Conservation (phyloP, 2,329 filamentous ascomycete genomes). For the Penicillium sp. region DNA sequence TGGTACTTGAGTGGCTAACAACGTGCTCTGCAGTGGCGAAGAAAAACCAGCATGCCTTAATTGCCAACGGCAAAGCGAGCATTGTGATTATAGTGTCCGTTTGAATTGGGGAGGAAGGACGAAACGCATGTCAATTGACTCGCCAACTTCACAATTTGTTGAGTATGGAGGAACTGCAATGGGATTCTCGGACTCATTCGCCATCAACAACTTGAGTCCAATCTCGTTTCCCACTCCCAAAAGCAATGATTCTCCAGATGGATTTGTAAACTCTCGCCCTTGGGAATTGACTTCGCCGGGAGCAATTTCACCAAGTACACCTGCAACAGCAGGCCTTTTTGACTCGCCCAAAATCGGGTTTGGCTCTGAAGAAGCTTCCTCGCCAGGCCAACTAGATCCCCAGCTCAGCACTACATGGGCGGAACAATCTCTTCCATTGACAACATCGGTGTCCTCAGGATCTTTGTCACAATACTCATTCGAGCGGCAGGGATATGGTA, state of each 20-base stretch:
- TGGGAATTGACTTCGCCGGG: slow-evolving; percentile 15
- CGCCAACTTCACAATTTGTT: slow-evolving; percentile 31
- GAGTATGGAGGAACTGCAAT: slow-evolving; percentile 23
- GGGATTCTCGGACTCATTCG: slow-evolving; percentile 12
- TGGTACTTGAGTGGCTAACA: slow-evolving; percentile 13
- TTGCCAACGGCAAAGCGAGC: slow-evolving; percentile 68
- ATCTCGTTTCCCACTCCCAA: slow-evolving; percentile 12
- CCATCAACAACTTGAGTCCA: slow-evolving; percentile 10
- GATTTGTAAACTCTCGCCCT: slow-evolving; percentile 11
- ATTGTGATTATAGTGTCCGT: slow-evolving; percentile 77
- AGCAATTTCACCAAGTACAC: slow-evolving; percentile 17
- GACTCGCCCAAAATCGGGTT: slow-evolving; percentile 17
- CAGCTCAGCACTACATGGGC: slow-evolving; percentile 23
- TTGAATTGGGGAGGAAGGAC: slow-evolving; percentile 77
- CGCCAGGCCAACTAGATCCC: slow-evolving; percentile 14
- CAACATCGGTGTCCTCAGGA: slow-evolving; percentile 14
- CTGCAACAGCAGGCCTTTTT: slow-evolving; percentile 14
- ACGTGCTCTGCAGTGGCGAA: slow-evolving; percentile 58
- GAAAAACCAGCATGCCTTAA: slow-evolving; percentile 71
- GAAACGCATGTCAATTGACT: slow-evolving; percentile 53
- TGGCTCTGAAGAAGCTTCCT: slow-evolving; percentile 8
- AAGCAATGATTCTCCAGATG: slow-evolving; percentile 15
- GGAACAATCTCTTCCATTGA: slow-evolving; percentile 19
- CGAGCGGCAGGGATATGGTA: slow-evolving; percentile 16
- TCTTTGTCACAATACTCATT: slow-evolving; percentile 21